phyloP scores from a whole-genome alignment of 2,329 filamentous ascomycete genomes.

The Fusarium subglutinans region DNA sequence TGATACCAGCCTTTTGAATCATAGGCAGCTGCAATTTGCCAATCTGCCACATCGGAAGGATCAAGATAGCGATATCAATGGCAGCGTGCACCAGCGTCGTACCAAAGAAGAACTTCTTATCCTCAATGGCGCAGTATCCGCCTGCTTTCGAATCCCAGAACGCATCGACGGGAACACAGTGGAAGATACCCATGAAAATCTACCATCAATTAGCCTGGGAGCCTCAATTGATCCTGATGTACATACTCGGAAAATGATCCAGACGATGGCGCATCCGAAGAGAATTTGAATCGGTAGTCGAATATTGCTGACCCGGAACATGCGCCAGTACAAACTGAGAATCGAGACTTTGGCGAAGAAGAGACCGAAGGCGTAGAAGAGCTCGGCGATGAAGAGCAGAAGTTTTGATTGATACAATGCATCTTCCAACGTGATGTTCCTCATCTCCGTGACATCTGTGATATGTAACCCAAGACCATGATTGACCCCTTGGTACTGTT shows the following conservation, averaged over 20 bases:
- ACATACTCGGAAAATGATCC: constrained; percentile 43
- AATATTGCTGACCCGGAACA: constrained; percentile 41
- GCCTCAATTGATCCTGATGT: fast-evolving
- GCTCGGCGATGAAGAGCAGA: constrained; percentile 36
- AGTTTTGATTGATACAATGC: constrained; percentile 6
- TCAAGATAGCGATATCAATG: constrained; percentile 46
- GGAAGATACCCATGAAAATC: constrained; percentile 33
- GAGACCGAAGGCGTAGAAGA: constrained; percentile 43
- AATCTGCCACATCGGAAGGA: constrained; percentile 46
- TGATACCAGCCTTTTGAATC: constrained; percentile 42
- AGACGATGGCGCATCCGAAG: constrained; percentile 35
- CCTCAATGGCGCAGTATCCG: constrained; percentile 32
- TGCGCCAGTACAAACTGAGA: constrained; percentile 45
- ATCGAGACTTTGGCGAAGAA: constrained; percentile 44
- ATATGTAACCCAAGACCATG: constrained; percentile 33
- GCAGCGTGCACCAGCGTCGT: constrained; percentile 44
- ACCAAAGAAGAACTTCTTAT: constrained; percentile 47
- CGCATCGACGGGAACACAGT: constrained; percentile 26
- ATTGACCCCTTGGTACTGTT: constrained; percentile 17
- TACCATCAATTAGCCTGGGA: neutral
- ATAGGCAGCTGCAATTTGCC: constrained; percentile 41
- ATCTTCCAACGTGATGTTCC: neutral
- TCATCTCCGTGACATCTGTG: neutral
- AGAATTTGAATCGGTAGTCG: constrained; percentile 42
- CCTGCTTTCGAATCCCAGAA: constrained; percentile 27